Evolutionary conservation across 1,139 yeast species (phyloP), one percentile per base, ranked within the genome.

Genomic region (Groenewaldozyma sp.): DNA sequence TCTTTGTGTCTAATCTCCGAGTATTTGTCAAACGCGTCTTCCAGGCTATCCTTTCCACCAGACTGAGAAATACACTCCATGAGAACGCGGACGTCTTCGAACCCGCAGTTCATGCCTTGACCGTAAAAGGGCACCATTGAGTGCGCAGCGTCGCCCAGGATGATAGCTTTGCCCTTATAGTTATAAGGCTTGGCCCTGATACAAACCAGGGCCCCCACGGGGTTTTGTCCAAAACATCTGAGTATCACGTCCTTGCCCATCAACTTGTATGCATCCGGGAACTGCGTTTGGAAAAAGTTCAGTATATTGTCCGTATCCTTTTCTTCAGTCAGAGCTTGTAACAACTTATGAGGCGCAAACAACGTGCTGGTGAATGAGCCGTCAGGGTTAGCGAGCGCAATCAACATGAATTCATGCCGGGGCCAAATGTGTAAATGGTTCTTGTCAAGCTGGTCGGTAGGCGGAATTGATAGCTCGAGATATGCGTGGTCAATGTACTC

Each of bases 111-210:
- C 93, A 88, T 82, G 2, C 97, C 97, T 59, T 88, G 97, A 5
- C 96, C 96, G 54, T 87, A 88, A 57, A 88, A 88, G 11, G 97
- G 97, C 3, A 88, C 96, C 95, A 87, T 87, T 13, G 93, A 78
- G 60, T 88, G 97, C 0, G 96, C 94, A 1, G 96, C 95, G 59
- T 88, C 96, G 3, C 96, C 96, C 27, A 88, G 65, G 4, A 88
- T 64, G 11, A 88, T 65, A 13, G 79, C 78, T 44, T 74, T 72
- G 29, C 80, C 87, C 32, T 66, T 62, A 26, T 68, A 72, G 53
- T 84, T 76, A 60, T 84, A 87, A 2, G 93, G 88, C 40, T 65
- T 65, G 45, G 86, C 80, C 40, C 60, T 62, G 33, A 66, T 52
- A 24, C 59, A 86, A 63, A 87, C 71, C 34, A 88, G 67, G 9